These are phyloP conservation scores for Hsuehochloa calcarea DNA, from an alignment of 176 grass and related monocot species.

Conservation along the genomic window DNA sequence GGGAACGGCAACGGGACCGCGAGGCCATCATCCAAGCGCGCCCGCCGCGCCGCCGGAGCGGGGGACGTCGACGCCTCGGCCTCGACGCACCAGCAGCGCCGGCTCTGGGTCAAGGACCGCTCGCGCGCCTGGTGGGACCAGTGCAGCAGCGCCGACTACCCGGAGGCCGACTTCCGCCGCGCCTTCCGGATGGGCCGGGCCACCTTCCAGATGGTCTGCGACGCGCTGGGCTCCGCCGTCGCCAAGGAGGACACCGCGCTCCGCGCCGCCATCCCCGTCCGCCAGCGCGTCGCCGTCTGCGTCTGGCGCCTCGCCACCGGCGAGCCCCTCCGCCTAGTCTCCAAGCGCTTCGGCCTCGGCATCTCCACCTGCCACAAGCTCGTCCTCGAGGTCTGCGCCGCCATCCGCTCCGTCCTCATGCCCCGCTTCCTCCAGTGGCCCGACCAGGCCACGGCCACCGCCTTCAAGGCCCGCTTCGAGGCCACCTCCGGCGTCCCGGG, in stretches of 20 bases:
- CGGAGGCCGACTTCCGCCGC: conserved; percentile 50
- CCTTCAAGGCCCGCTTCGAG: conserved; percentile 6
- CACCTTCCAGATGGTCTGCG: conserved; percentile 64
- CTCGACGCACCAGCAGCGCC: conserved; percentile 29
- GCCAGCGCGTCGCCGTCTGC: conserved; percentile 62
- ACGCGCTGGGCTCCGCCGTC: conserved; percentile 48
- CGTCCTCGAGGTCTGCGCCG: too few species aligned
- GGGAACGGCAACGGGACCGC: neutral
- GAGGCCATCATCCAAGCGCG: neutral
- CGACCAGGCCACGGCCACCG: neutral
- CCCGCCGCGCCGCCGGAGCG: neutral
- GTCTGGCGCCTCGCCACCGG: conserved; percentile 60
- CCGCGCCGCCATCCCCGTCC: conserved; percentile 55
- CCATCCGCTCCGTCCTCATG: conserved; percentile 46
- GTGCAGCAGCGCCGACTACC: conserved; percentile 46
- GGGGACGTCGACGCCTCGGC: neutral
- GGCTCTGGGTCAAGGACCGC: conserved; percentile 58
- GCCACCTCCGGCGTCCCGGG: too few species aligned
- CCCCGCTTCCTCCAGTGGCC: conserved; percentile 65
- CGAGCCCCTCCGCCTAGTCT: too few species aligned
- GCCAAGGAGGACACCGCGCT: conserved; percentile 76
- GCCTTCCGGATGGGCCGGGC: conserved; percentile 61
- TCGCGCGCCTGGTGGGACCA: conserved; percentile 58
- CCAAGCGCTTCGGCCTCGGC: too few species aligned
- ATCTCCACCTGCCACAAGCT: too few species aligned